Conservation (phyloP, 2,329 filamentous ascomycete genomes). For the Talaromyces atroroseus region DNA sequence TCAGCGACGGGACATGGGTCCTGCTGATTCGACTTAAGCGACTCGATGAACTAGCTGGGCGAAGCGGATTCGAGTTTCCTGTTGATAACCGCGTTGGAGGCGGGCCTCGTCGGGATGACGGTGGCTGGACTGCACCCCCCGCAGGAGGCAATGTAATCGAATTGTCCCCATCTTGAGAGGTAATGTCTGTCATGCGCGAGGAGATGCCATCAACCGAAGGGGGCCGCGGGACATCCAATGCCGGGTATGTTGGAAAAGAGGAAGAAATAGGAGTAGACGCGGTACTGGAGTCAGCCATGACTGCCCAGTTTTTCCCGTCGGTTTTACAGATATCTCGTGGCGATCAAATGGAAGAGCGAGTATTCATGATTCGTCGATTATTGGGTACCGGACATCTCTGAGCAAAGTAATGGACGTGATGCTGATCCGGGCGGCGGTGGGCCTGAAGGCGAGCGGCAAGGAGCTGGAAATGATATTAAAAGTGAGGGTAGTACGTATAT, state of each 20-base stretch:
- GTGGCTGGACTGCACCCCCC: constrained; percentile 48
- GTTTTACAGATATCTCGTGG: neutral
- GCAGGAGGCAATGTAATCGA: constrained; percentile 18
- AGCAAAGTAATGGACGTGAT: neutral
- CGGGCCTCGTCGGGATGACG: constrained; percentile 53
- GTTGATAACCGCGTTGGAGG: constrained; percentile 34
- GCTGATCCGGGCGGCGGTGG: neutral
- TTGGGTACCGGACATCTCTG: neutral
- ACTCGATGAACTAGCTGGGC: constrained; percentile 46
- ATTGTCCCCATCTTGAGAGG: constrained; percentile 48
- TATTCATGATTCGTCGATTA: constrained; percentile 1
- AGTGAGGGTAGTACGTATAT: neutral
- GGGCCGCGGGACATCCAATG: constrained; percentile 49
- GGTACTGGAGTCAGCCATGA: constrained; percentile 11
- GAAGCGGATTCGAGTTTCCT: constrained; percentile 41
- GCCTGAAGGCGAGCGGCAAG: constrained; percentile 9
- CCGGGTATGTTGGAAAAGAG: constrained; percentile 16
- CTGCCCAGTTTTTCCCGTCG: neutral
- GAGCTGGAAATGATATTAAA: neutral
- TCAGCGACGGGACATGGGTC: constrained; percentile 84
- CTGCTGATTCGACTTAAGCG: constrained; percentile 63
- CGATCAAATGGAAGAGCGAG: constrained; percentile 1
- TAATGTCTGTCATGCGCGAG: constrained; percentile 63
- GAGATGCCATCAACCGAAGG: constrained; percentile 51
- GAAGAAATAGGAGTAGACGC: constrained; percentile 10